Base-by-base conservation (phyloP, 306 rosid genomes). In the Hippophae gyantsensis region DNA sequence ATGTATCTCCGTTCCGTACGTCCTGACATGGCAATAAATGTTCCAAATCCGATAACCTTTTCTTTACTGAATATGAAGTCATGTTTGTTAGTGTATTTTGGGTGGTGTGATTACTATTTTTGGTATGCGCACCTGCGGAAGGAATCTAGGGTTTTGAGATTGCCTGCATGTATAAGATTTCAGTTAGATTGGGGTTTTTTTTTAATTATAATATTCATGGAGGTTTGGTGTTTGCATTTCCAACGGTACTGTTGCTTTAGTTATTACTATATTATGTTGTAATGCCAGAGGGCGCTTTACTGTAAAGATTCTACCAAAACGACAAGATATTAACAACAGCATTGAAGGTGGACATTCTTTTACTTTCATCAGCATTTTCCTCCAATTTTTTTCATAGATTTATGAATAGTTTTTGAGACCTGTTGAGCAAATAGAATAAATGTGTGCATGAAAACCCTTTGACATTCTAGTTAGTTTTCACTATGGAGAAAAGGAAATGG, bases 81-180 rank as follows among this genome's bases (percentile, higher is more conserved):
- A 62, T 53, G 72, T 60, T 42, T 43, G 43, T 70, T 75, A 57
- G 66, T 72, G 60, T 62, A 67, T 18, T 55, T 74, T 42, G 67
- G 50, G 57, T 9, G 66, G 65, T 10, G 53, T 52, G 58, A 56
- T 23, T 64, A 38, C 45, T 18, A 52, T 23, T 11, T 45, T 48
- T 64, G 56, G 65, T 75, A 71, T 69, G 57, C 71, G n/a, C n/a
- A n/a, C 52, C 41, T 23, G 52, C 18, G 44, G 64, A 48, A 9
- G n/a, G 48, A 48, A 71, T 70, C 78, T 84, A 84, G 90, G 84
- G 87, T 84, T 84, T 79, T 27, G 54, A 53, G 62, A 48, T 40
- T 56, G 61, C 7, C 48, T 61, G 13, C 58, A 41, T 56, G 42
- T 57, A 38, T 58, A 52, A 26, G 64, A 54, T 67, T 71, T 42